Evolutionary conservation across 345 rosid genomes (phyloP).

Genomic region (Aethionema arabicum): DNA sequence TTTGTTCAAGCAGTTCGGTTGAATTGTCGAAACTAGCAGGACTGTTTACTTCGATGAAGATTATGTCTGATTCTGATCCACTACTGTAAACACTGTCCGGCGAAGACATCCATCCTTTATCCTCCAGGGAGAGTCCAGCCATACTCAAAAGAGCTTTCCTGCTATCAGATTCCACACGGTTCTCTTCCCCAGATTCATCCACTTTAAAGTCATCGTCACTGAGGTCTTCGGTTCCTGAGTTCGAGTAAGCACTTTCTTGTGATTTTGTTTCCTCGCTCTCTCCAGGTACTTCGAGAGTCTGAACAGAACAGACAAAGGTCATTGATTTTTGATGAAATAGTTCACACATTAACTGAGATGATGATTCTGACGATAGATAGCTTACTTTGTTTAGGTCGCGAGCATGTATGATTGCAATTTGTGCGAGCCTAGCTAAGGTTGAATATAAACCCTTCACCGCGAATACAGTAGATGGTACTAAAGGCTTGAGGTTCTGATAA

Average conservation of each 20-base stretch:
- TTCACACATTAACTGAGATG: slow-evolving; percentile 13
- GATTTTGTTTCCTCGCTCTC: slow-evolving; percentile 69
- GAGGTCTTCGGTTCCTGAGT: slow-evolving; percentile 50
- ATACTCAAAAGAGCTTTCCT: slow-evolving; percentile 42
- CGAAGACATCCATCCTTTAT: slow-evolving; percentile 76
- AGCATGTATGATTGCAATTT: slow-evolving; percentile 81
- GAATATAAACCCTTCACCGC: slow-evolving; percentile 66
- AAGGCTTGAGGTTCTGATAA: slow-evolving; percentile 57
- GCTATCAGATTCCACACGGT: slow-evolving; percentile 44
- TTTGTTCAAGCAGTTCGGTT: slow-evolving; percentile 39
- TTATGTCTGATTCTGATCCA: slow-evolving; percentile 49
- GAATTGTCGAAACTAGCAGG: slow-evolving; percentile 40
- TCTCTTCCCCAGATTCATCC: slow-evolving; percentile 44
- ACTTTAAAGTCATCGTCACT: slow-evolving; percentile 43
- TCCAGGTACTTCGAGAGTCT: slow-evolving; percentile 79
- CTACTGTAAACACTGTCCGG: slow-evolving; percentile 70
- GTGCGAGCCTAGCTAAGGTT: slow-evolving; percentile 71
- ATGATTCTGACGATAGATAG: slow-evolving; percentile 18
- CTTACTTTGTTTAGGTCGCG: slow-evolving; percentile 83
- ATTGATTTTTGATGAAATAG: slow-evolving; percentile 11
- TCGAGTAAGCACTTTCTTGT: slow-evolving; percentile 48
- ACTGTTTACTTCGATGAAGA: slow-evolving; percentile 43
- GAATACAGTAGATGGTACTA: slow-evolving; percentile 51
- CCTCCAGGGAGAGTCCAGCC: slow-evolving; percentile 48
- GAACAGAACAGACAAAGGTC: slow-evolving; percentile 9